Evolutionary conservation across 805 yeast species (phyloP), one percentile per base, ranked within the genome.

Genomic region (Vanderwaltozyma polyspora): DNA sequence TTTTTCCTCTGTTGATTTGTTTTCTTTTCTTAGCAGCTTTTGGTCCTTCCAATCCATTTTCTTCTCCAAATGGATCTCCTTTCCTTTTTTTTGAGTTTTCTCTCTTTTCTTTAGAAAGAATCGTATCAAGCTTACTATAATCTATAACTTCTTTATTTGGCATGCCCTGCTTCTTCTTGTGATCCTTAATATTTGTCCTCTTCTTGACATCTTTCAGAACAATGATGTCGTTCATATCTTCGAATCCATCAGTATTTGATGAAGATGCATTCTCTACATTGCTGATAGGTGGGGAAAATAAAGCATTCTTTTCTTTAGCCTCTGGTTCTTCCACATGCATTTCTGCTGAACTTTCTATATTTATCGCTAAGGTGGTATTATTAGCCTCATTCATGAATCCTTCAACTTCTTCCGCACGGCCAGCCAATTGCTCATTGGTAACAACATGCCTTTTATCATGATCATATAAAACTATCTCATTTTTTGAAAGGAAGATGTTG

Each of bases 1-100:
- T 57, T 25, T 46, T 51, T 25, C 53, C 55, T 29, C 40, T 46
- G 4, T 50, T 45, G 13, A 38, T 32, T 24, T 45, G 44, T 22
- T 36, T 45, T 29, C 51, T 48, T 41, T 63, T 70, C 56, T 71
- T 75, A 6, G 70, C 68, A n/a, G 69, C 66, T 43, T 58, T 59
- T 7, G 79, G 79, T 2, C 76, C 80, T 13, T 64, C 66, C 12
- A 26, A 35, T 17, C 33, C 43, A 19, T 64, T 57, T 5, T 57
- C 61, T 29, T 61, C 63, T 14, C 66, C 52, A 42, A 75, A 79
- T 4, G 86, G 85, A 55, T 79, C 79, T 42, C 72, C 79, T 45
- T 68, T 66, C 49, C 67, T 67, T 31, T 54, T 56, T 4, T 44
- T 48, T 13, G 44, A 40, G 28, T 41, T 52, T 32, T 42, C 43